phyloP scores from a whole-genome alignment of 169 alveolate species.

The Eimeria necatrix region DNA sequence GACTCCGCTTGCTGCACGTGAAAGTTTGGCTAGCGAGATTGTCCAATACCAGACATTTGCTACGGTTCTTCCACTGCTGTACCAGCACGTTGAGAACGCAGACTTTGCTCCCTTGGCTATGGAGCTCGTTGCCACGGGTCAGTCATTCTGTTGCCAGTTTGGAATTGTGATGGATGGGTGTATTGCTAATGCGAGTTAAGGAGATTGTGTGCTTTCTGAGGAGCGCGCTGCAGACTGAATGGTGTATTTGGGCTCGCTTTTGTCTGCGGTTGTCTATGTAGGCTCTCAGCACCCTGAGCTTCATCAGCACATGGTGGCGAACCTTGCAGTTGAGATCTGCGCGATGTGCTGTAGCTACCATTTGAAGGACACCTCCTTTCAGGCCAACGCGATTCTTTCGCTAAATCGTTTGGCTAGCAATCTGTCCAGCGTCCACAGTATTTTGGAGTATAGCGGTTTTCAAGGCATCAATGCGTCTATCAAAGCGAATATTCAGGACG shows the following conservation, averaged over 20 bases:
- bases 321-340: constrained; percentile 93
- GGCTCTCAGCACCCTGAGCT: constrained; percentile 93
- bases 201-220: too few relatives aligned
- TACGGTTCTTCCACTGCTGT: constrained; percentile 90
- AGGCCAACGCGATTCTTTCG: constrained; percentile 89
- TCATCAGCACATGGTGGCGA: constrained; percentile 90
- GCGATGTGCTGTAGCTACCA: constrained; percentile 95
- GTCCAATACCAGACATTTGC: constrained; percentile 88
- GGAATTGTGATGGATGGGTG: too few relatives aligned
- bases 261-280: constrained; percentile 21
- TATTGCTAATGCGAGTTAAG: too few relatives aligned
- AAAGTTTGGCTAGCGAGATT: constrained; percentile 86
- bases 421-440: constrained; percentile 88
- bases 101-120: constrained; percentile 83
- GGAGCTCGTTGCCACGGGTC: constrained; percentile 83
- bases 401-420: constrained; percentile 91
- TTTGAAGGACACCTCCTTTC: constrained; percentile 89
- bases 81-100: constrained; percentile 88
- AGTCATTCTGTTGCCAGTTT: too few relatives aligned
- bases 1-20: constrained; percentile 89
- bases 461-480: constrained; percentile 92
- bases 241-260: neutral
- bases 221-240: neutral
- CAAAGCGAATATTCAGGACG: constrained; percentile 87
- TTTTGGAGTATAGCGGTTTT: constrained; percentile 94